These are phyloP conservation scores for Candida labiduridarum DNA, from an alignment of 1,139 yeast species.

Conservation along the genomic window DNA sequence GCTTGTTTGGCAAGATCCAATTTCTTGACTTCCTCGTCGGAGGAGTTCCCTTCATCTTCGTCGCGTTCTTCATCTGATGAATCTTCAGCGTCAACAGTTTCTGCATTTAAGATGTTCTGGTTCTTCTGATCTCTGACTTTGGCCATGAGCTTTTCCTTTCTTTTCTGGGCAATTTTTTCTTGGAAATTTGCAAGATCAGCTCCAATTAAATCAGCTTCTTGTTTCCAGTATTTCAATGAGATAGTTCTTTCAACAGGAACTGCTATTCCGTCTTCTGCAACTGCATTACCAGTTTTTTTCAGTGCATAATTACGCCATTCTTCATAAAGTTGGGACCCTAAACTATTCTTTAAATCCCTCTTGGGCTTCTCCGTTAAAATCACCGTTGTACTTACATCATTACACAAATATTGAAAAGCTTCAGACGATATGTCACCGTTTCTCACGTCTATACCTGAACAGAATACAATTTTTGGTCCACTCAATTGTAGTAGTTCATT, in stretches of 20 bases:
- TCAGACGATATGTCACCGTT: slow-evolving; percentile 64
- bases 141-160: slow-evolving; percentile 51
- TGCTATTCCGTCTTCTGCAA: slow-evolving; percentile 58
- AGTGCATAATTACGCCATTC: slow-evolving; percentile 56
- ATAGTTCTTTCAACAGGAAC: slow-evolving; percentile 51
- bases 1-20: slow-evolving; percentile 10
- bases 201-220: slow-evolving; percentile 54
- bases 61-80: slow-evolving; percentile 43
- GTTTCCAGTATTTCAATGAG: slow-evolving; percentile 33
- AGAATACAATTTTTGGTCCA: slow-evolving; percentile 83
- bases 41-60: slow-evolving; percentile 21
- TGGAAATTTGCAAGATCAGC: slow-evolving; percentile 53
- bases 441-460: slow-evolving; percentile 71
- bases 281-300: slow-evolving; percentile 37
- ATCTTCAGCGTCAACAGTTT: slow-evolving; percentile 37
- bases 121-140: slow-evolving; percentile 60
- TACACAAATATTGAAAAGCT: slow-evolving; percentile 60
- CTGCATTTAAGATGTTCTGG: slow-evolving; percentile 53
- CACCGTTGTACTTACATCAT: slow-evolving; percentile 66
- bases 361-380: slow-evolving; percentile 68
- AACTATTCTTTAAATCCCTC: slow-evolving; percentile 7
- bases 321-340: slow-evolving; percentile 45
- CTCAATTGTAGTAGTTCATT: slow-evolving; percentile 56
- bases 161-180: slow-evolving; percentile 41
- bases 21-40: slow-evolving; percentile 11